Conservation (phyloP, 2,329 filamentous ascomycete genomes). For the Xylariaceae sp. region DNA sequence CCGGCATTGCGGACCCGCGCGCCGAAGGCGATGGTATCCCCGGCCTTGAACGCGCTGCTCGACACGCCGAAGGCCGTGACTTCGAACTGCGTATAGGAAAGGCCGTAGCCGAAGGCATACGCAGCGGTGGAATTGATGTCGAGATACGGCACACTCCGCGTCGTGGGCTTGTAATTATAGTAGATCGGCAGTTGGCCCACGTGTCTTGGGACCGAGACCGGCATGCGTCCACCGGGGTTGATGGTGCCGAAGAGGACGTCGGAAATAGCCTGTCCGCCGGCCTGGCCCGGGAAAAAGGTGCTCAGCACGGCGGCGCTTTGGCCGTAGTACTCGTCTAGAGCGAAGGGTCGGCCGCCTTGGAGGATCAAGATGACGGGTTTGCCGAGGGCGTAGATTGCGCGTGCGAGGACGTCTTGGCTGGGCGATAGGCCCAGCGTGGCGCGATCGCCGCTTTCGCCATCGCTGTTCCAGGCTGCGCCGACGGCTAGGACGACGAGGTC, state of each 20-base stretch:
- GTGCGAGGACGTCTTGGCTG: slow-evolving; percentile 35
- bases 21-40: slow-evolving; percentile 34
- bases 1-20: slow-evolving; percentile 34
- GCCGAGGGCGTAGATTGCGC: slow-evolving; percentile 33
- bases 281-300: slow-evolving; percentile 34
- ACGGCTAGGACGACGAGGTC: slow-evolving; percentile 37
- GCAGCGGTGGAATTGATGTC: slow-evolving; percentile 30
- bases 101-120: slow-evolving; percentile 34
- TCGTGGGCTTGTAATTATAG: slow-evolving; percentile 33
- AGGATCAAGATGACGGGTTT: slow-evolving; percentile 40
- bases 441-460: slow-evolving; percentile 39
- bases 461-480: slow-evolving; percentile 41
- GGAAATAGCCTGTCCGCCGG: slow-evolving; percentile 33
- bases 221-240: slow-evolving; percentile 33
- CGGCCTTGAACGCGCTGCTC: slow-evolving; percentile 16
- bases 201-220: slow-evolving; percentile 32
- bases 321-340: slow-evolving; percentile 35
- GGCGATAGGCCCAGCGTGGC: slow-evolving; percentile 34
- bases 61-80: slow-evolving; percentile 27
- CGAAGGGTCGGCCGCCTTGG: slow-evolving; percentile 38
- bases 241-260: slow-evolving; percentile 32
- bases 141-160: slow-evolving; percentile 27
- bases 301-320: slow-evolving; percentile 36
- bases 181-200: slow-evolving; percentile 34
- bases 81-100: slow-evolving; percentile 33